A percentile compares a stretch with the other conserved stretches of the same genome.
Conservation (phyloP, 2,329 filamentous ascomycete species). For the Nothophaeocryptopus gaeumannii region DNA sequence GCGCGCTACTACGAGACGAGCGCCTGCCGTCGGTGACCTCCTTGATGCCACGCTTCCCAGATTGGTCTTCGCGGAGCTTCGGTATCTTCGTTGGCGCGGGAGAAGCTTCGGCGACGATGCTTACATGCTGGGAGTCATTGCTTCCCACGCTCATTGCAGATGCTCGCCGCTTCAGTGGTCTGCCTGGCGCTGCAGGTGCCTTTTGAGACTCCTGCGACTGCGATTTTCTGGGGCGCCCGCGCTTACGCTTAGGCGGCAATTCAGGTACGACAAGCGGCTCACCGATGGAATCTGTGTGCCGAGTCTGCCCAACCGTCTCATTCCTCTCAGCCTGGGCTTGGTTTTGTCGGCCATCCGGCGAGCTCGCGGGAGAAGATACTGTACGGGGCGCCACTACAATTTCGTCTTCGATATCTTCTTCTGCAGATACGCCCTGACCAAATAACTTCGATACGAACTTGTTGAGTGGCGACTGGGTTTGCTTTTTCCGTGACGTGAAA, state of each 20-base stretch:
- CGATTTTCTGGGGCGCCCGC: constrained; percentile 29
- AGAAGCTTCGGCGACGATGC: background rate
- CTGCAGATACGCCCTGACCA: constrained; percentile 26
- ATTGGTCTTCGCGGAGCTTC: too few species aligned
- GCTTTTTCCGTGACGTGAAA: constrained; percentile 28
- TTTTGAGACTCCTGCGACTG: constrained; percentile 12
- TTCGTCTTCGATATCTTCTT: constrained; percentile 39
- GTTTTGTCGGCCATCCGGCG: constrained; percentile 9
- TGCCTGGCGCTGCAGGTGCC: constrained; percentile 4
- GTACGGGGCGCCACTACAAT: constrained; percentile 37
- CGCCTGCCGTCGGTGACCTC: too few species aligned
- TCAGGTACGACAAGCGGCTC: background rate
- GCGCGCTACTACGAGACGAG: too few species aligned
- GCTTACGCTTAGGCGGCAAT: constrained; percentile 24
- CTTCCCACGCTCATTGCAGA: constrained; percentile 23
- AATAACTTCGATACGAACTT: constrained; percentile 25
- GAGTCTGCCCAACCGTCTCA: background rate
- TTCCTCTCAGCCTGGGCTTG: background rate
- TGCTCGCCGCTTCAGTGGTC: constrained; percentile 29
- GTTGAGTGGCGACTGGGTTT: constrained; percentile 30
- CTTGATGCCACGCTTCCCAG: too few species aligned
- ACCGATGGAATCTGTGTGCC: too few species aligned
- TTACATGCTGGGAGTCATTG: background rate
- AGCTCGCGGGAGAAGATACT: background rate
- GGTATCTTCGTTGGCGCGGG: background rate